Base-by-base conservation (phyloP, 495 filamentous ascomycete genomes). In the Podospora tetraspora region DNA sequence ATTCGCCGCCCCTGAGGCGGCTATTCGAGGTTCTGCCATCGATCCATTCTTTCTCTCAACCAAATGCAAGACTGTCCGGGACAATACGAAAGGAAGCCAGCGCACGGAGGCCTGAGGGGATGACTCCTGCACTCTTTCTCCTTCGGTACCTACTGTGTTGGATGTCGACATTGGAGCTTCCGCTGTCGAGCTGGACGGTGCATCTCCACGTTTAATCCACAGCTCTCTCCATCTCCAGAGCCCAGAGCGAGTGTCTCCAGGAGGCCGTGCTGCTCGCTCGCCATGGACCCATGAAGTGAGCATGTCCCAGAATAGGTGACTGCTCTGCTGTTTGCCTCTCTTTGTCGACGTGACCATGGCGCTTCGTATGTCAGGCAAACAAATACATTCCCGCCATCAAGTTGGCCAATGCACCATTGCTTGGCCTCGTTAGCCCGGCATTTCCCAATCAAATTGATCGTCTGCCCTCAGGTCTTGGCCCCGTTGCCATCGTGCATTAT, bases 21-120 rank as follows among this genome's bases (percentile, higher is more conserved):
- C 66, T 77, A 77, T 77, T 77, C 67, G 66, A 77, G 75, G 75
- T 72, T 74, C 69, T 75, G 70, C 64, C 65, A 59, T 2, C n/a
- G 43, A n/a, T 52, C 43, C 32, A 34, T 34, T 34, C 43, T 52
- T 52, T 19, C 43, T 52, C 37, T 52, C 43, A n/a, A 52, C 19
- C 32, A 52, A 52, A 52, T 52, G 43, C 43, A 52, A 52, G 43
- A n/a, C 43, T 34, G 43, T 52, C n/a, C 16, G 16, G 19, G 19
- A 52, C 16, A 52, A 52, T 52, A n/a, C 43, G 43, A 52, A 52
- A 8, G 16, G 7, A 52, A 52, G 19, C 43, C 16, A n/a, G 16
- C 2, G 19, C 43, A 52, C 13, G 43, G 43, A 52, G 43, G 43
- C 43, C 43, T 52, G 16, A 7, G 25, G 37, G 34, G 16, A 19